Evolutionary conservation across 805 yeast species (phyloP).

Genomic region (Dipodascus albidus): DNA sequence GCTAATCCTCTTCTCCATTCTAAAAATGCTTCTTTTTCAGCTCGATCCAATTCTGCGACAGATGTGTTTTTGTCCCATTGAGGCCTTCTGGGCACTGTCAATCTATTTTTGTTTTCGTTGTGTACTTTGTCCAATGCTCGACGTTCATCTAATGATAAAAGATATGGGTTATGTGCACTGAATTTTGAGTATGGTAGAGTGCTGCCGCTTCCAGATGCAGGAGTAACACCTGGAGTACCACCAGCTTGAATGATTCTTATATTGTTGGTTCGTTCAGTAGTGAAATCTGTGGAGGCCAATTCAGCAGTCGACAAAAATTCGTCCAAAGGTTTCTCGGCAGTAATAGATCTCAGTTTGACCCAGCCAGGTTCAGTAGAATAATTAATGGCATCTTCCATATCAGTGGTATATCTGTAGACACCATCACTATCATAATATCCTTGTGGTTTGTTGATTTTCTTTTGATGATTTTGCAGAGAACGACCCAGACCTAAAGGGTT

Average conservation of each 20-base stretch:
- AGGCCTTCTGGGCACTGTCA: constrained; percentile 92
- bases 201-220: constrained; percentile 20
- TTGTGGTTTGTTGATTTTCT: constrained; percentile 32
- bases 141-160: constrained; percentile 59
- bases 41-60: constrained; percentile 66
- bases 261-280: constrained; percentile 77
- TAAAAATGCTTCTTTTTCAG: constrained; percentile 81
- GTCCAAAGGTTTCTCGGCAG: constrained; percentile 88
- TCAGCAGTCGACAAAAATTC: constrained; percentile 94
- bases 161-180: constrained; percentile 39
- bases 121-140: constrained; percentile 44
- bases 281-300: constrained; percentile 89
- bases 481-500: constrained; percentile 81
- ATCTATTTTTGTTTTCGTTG: constrained; percentile 35
- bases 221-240: constrained; percentile 13
- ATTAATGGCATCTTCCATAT: constrained; percentile 40
- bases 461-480: constrained; percentile 63
- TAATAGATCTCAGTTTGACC: constrained; percentile 86
- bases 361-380: constrained; percentile 78
- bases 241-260: constrained; percentile 60
- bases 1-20: constrained; percentile 94
- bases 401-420: constrained; percentile 72
- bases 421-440: constrained; percentile 50
- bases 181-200: background rate
- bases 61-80: constrained; percentile 66